Percentiles rank a stretch among this genome's conserved stretches.
phyloP scores from a whole-genome alignment of 345 rosid genomes.

The Trapa incisa region DNA sequence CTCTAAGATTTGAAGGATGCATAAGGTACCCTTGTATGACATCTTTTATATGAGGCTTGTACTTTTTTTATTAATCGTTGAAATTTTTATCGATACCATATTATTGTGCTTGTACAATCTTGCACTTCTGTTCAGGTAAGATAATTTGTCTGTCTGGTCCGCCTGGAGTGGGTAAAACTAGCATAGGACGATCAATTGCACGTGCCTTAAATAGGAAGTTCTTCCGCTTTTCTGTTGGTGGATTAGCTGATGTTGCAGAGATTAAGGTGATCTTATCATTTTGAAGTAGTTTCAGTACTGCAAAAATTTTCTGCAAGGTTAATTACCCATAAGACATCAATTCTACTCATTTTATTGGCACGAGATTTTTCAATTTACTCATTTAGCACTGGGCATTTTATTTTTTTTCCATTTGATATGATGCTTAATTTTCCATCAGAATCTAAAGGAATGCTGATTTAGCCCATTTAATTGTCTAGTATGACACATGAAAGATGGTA shows the following conservation, averaged over 20 bases:
- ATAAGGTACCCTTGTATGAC: neutral
- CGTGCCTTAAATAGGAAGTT: conserved; percentile 89
- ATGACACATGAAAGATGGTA: too few species aligned
- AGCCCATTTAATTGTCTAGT: too few species aligned
- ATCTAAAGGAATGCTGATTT: too few species aligned
- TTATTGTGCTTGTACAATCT: neutral
- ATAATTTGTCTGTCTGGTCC: conserved; percentile 97
- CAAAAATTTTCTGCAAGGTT: neutral
- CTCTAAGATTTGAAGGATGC: neutral
- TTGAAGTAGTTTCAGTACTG: neutral
- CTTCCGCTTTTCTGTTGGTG: conserved; percentile 97
- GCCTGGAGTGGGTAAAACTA: conserved; percentile 99
- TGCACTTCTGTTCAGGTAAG: conserved; percentile 49
- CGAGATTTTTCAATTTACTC: too few species aligned
- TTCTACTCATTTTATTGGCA: too few species aligned
- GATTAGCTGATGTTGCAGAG: conserved; percentile 95
- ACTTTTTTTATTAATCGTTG: neutral
- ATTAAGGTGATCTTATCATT: conserved; percentile 52
- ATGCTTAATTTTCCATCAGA: too few species aligned
- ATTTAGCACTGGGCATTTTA: too few species aligned
- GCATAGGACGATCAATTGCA: conserved; percentile 96
- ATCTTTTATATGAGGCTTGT: neutral
- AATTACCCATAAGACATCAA: too few species aligned
- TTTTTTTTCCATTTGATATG: too few species aligned
- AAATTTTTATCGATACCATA: too few species aligned